Evolutionary conservation across 257 asterid genomes (phyloP), one percentile per base, ranked within the genome.

Genomic region (Solanum commersonii): DNA sequence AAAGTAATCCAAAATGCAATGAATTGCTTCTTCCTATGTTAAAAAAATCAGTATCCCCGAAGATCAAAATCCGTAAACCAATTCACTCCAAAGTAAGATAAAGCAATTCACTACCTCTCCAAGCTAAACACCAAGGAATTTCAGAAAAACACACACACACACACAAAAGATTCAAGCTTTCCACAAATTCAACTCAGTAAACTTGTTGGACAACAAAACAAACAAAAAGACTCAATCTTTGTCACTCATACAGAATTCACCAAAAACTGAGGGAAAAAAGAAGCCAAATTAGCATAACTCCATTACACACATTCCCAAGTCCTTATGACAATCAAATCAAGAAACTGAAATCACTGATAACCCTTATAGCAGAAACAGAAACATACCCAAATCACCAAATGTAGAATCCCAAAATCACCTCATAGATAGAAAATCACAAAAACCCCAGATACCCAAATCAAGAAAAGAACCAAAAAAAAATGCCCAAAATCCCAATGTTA

Each of bases 371-470:
- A 68, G 37, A 56, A 7, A 16, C 44, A 42, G 46, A 72, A 84
- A 78, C 90, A 73, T 68, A 37, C 89, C 77, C 56, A 60, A 87
- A 78, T 46, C 87, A 67, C 85, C 84, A 86, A 90, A 87, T 86
- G 86, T 73, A 67, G 67, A 60, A 46, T 63, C 33, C 84, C 87
- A 88, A 87, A 44, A 85, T 71, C 74, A 88, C 84, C 87, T 74
- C 88, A 74, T n/a, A 86, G 0, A 27, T 31, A 11, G 4, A 78
- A 86, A 56, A 60, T 65, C 85, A 44, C 71, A 49, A 87, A 88
- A 87, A 77, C 87, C 87, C 86, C 71, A 60, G 35, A 88, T 70
- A 83, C 89, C 87, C 23, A 84, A 87, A 82, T 86, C 91, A 86
- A 49, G 68, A 46, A 85, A 65, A 74, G 4, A 86, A 31, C 83